Evolutionary conservation across 2,329 filamentous ascomycete genomes (phyloP).

Genomic region (Beauveria brongniartii): DNA sequence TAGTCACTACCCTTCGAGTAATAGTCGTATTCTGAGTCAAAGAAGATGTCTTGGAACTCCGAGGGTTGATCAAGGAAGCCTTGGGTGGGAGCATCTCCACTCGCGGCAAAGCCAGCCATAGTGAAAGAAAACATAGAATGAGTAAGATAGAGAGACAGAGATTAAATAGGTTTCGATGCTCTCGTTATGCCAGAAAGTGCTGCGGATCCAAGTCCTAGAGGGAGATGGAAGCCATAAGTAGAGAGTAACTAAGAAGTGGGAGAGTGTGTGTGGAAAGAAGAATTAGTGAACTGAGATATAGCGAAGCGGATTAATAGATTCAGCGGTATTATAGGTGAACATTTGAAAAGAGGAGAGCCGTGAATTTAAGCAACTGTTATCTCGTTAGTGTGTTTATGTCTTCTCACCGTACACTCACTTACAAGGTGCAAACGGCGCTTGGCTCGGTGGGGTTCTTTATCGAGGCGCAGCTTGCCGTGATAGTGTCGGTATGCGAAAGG

Average conservation of each 20-base stretch:
- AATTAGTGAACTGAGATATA: not conserved
- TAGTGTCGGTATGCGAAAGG: conserved; percentile 3
- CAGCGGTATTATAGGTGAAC: not conserved
- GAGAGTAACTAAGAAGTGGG: not conserved
- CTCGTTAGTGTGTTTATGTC: not conserved
- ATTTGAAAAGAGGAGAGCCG: not conserved
- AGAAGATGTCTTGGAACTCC: no score
- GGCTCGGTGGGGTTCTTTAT: not conserved
- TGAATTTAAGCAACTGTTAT: not conserved
- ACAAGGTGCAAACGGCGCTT: not conserved
- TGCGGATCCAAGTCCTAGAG: not conserved
- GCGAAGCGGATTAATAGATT: not conserved
- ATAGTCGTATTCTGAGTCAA: no score
- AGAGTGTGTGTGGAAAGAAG: not conserved
- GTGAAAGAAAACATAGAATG: no score
- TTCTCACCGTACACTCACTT: not conserved
- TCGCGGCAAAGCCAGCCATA: not conserved
- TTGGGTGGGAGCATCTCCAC: not conserved
- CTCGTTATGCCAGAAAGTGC: not conserved
- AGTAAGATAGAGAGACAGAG: no score
- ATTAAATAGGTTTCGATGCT: not conserved
- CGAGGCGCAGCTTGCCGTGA: not conserved
- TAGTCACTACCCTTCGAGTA: no score
- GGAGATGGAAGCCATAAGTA: not conserved
- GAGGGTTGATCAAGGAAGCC: no score